phyloP scores from a whole-genome alignment of 148 eudicot species.

The Silene latifolia region DNA sequence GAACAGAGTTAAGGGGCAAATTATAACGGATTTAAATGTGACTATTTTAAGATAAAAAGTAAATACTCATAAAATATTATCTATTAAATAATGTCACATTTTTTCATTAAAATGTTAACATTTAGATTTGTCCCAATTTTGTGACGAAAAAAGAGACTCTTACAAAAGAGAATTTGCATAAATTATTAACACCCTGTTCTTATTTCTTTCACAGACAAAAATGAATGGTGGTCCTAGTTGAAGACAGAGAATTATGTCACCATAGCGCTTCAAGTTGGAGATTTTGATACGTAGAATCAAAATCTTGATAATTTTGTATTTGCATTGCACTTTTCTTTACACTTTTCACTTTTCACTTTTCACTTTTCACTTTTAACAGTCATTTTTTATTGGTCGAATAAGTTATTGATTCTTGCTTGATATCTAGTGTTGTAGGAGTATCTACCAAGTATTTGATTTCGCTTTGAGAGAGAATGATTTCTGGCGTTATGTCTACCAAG shows the following conservation, averaged over 20 bases:
- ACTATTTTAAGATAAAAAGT: no score
- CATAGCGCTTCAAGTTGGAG: neutral
- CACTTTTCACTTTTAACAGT: neutral
- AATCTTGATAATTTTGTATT: no score
- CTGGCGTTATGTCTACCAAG: neutral
- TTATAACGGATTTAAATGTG: no score
- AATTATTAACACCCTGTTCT: neutral
- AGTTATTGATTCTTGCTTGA: neutral
- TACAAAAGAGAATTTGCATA: no score
- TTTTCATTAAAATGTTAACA: no score
- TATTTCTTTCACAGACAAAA: neutral
- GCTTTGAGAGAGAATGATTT: neutral
- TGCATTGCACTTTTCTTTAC: neutral
- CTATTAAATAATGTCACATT: no score
- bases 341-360: no score
- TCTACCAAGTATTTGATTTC: neutral
- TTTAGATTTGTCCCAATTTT: no score
- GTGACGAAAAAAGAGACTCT: no score
- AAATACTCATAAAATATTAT: no score
- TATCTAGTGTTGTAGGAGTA: neutral
- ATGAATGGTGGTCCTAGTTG: neutral
- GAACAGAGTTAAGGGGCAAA: no score
- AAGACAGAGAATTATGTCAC: neutral
- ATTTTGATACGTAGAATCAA: constrained; percentile 10
- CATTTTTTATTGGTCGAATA: neutral